Evolutionary conservation across 768 basidiomycete genomes (phyloP), one percentile per base, ranked within the genome.

Genomic region (Polyporus arcularius): DNA sequence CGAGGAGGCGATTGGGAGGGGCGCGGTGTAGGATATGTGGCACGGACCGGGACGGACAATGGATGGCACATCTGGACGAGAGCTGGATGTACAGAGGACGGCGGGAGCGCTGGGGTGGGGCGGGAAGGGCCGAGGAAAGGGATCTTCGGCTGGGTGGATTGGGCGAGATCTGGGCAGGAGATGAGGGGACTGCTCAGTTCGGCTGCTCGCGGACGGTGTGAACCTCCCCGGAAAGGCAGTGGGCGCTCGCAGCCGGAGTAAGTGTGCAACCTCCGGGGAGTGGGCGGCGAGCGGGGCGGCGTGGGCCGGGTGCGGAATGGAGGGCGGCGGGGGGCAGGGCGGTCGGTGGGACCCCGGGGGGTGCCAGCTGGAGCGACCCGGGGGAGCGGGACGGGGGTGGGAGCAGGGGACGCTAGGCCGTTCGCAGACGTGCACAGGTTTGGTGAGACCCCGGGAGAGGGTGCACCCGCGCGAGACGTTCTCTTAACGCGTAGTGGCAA

Each of bases 111-210:
- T n/a, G 46, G 43, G 30, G 47, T 35, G 35, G 35, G 35, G 40
- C 65, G 58, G 62, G 45, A 53, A 21, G 51, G 57, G 58, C 60
- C 62, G 60, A 64, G 65, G 42, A 39, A 41, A 40, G 58, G 46
- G 63, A 67, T 64, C 63, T 64, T 67, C 66, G 66, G 66, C 66
- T 57, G 60, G 56, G 59, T 42, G 58, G 56, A 53, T 50, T 35
- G 48, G 54, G 49, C 59, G 55, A 66, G 62, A 63, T 66, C 65
- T 39, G 32, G 16, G 26, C 28, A 53, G 50, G 61, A 67, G 63
- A 67, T 64, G 63, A 67, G 63, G 60, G 56, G 46, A 59, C 57
- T 47, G 51, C 66, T 64, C 66, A 62, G 63, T 67, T 67, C 66
- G 66, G 62, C 49, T 54, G 61, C 56, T 51, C 53, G 61, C 60